These are phyloP conservation scores for Monilinia fructigena DNA, from an alignment of 2,329 filamentous ascomycete genomes.

Conservation along the genomic window DNA sequence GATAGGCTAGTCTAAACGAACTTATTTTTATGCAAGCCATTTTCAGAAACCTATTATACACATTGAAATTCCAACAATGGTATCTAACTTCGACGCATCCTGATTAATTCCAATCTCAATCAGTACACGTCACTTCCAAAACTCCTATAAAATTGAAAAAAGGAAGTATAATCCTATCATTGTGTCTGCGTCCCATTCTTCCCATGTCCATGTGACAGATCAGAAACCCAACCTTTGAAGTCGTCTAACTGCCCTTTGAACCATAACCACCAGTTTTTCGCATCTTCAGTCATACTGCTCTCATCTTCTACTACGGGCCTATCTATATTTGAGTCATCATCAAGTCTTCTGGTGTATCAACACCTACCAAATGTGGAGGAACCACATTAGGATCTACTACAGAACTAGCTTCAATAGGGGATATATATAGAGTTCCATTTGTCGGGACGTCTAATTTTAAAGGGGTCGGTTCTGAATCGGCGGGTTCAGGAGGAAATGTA, in stretches of 20 bases:
- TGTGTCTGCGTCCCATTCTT: conserved; percentile 6
- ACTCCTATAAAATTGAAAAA: neutral
- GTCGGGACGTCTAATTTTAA: conserved; percentile 23
- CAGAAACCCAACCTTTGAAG: conserved; percentile 38
- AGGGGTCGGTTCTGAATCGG: conserved; percentile 47
- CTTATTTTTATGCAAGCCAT: neutral
- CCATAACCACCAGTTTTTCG: conserved; percentile 52
- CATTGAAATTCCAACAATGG: conserved; percentile 5
- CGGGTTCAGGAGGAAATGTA: conserved; percentile 49
- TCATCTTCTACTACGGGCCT: conserved; percentile 33
- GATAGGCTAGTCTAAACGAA: neutral
- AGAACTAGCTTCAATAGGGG: conserved; percentile 36
- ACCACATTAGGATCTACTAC: conserved; percentile 34
- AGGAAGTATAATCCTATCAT: neutral
- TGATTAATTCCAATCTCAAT: neutral
- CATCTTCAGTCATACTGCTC: conserved; percentile 29
- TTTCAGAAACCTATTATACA: neutral
- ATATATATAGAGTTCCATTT: conserved; percentile 34
- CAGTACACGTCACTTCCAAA: neutral
- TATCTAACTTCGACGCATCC: conserved; percentile 10
- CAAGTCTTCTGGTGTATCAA: conserved; percentile 33
- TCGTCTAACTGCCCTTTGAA: conserved; percentile 49
- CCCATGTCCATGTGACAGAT: conserved; percentile 5
- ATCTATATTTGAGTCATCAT: conserved; percentile 32
- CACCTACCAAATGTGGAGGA: conserved; percentile 36